Conservation (phyloP, 139 green algal genomes). For the Tetraselmis chui region DNA sequence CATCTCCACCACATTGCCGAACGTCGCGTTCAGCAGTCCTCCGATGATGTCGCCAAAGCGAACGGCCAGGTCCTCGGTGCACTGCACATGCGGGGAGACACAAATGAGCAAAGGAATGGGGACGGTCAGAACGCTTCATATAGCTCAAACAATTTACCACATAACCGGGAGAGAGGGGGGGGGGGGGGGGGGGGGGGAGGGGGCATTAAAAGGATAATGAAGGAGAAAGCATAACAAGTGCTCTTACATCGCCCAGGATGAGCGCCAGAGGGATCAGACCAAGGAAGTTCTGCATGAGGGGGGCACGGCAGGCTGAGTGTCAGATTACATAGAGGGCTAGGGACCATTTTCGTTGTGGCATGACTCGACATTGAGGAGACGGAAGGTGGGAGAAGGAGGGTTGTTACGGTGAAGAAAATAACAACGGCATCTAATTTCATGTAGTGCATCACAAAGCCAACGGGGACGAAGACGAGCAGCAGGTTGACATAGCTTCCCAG, state of each 20-base stretch:
- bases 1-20: constrained; percentile 92
- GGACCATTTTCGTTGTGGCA: background rate
- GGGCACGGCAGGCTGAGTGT: no score
- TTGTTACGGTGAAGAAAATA: constrained; percentile 17
- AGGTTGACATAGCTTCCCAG: constrained; percentile 53
- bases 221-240: no score
- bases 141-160: no score
- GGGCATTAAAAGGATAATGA: no score
- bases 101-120: no score
- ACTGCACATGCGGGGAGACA: no score
- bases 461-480: constrained; percentile 55
- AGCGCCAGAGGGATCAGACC: constrained; percentile 75
- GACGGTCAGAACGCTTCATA: no score
- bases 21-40: constrained; percentile 81
- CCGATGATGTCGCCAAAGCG: constrained; percentile 64
- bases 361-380: background rate
- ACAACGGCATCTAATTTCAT: constrained; percentile 34
- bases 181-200: no score
- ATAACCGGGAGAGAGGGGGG: no score
- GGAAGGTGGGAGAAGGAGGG: background rate
- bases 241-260: constrained; percentile 67
- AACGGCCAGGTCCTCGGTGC: constrained; percentile 77
- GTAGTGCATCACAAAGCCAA: constrained; percentile 41
- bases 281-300: constrained; percentile 61
- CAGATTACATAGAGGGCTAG: background rate